Conservation (phyloP, 768 basidiomycete genomes). For the Xerocomus brunneocitrinus region DNA sequence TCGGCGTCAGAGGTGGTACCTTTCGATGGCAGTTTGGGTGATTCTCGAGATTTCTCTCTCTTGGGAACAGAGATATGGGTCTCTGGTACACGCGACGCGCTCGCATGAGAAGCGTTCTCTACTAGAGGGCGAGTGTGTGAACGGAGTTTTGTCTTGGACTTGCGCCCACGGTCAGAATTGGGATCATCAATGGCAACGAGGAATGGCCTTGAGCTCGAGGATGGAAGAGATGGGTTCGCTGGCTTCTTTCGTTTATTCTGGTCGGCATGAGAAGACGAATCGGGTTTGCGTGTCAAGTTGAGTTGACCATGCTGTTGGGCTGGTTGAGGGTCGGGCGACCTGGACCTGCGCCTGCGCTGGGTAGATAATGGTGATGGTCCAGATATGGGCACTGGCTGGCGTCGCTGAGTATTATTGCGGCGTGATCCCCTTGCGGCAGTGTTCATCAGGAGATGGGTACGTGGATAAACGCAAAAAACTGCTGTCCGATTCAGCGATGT, state of each 20-base stretch:
- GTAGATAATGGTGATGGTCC: slow-evolving; percentile 12
- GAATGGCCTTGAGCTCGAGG: slow-evolving; percentile 23
- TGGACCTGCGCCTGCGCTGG: slow-evolving; percentile 32
- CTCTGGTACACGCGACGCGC: slow-evolving; percentile 10
- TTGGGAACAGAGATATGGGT: slow-evolving; percentile 6
- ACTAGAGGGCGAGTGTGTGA: slow-evolving; percentile 20
- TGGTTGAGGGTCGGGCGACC: slow-evolving; percentile 30
- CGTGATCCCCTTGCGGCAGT: slow-evolving; percentile 22
- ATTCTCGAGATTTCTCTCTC: slow-evolving; percentile 35
- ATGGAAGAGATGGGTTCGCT: slow-evolving; percentile 8
- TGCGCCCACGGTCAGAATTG: slow-evolving; percentile 30
- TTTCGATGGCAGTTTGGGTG: slow-evolving; percentile 20
- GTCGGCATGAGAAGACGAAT: slow-evolving; percentile 16
- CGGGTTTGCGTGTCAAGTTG: slow-evolving; percentile 16
- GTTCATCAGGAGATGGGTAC: slow-evolving; percentile 16
- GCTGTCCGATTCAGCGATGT: background rate
- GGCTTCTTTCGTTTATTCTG: slow-evolving; percentile 31
- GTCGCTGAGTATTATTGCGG: slow-evolving; percentile 25
- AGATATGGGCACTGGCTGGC: slow-evolving; percentile 15
- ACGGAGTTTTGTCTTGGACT: slow-evolving; percentile 27
- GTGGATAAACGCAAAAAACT: background rate
- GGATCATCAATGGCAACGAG: slow-evolving; percentile 26
- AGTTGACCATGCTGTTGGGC: slow-evolving; percentile 14
- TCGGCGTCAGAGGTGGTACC: slow-evolving; percentile 25
- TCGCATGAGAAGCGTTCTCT: slow-evolving; percentile 16